Evolutionary conservation across 148 eudicot genomes (phyloP), one percentile per base, ranked within the genome.

Genomic region (Gaultheria prostrata): DNA sequence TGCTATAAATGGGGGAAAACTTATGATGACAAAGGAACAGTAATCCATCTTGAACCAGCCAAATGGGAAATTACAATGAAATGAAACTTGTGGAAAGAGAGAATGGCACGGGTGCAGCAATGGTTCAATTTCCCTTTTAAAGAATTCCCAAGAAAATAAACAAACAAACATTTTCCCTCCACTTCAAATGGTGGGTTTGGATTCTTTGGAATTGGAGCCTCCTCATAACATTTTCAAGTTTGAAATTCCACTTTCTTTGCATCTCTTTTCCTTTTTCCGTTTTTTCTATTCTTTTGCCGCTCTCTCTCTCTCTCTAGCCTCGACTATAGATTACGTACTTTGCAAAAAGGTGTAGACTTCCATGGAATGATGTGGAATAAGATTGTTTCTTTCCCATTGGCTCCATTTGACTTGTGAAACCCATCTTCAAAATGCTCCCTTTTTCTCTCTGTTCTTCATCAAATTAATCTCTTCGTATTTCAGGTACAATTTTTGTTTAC

Each of bases 401-500:
- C 33, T 67, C 35, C 17, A 67, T 67, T 67, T 67, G 72, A 67
- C 72, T 67, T 24, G 12, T 1, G 33, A 67, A 67, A 67, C 72
- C 13, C 35, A 67, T 61, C 26, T 67, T 26, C 72, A 28, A 67
- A 67, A 13, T 65, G 33, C 17, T 26, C 33, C 13, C 3, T 3
- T 26, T 65, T 12, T 67, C 72, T 67, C 72, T 28, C 35, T 12
- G 72, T 63, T 18, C 12, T 46, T 26, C 82, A 26, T 49, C 9
- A 4, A 26, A 39, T 65, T 67, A 67, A 30, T 65, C 28, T 45
- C 59, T 46, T 49, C 76, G n/a, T 59, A 69, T 81, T 28, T 30
- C 43, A 69, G 83, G 83, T 81, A 69, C 56, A 21, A 45, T 45
- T 14, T 81, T 45, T 33, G 11, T 57, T 56, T 20, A 39, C 13